phyloP scores from a whole-genome alignment of 192 early-diverging fungal genomes.

The Martensiomyces pterosporus region DNA sequence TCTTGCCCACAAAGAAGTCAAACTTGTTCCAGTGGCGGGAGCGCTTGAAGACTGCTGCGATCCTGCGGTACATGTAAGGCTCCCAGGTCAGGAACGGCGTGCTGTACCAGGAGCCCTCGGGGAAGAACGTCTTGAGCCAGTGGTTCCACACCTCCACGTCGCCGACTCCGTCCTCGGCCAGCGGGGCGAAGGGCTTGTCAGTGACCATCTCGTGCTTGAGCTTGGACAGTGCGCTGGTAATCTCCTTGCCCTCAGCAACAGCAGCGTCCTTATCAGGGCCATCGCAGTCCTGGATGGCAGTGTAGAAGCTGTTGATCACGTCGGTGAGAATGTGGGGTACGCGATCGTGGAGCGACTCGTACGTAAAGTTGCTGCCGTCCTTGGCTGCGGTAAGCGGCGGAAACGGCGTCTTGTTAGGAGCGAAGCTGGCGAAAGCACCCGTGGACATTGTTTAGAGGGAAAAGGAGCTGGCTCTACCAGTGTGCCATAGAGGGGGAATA shows the following conservation, averaged over 20 bases:
- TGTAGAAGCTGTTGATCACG: constrained; percentile 67
- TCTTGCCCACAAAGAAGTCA: constrained; percentile 72
- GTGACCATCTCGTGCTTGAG: constrained; percentile 74
- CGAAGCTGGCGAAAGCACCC: constrained; percentile 13
- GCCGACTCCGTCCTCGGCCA: constrained; percentile 49
- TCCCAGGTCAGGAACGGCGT: constrained; percentile 81
- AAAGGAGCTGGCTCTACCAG: too few relatives aligned
- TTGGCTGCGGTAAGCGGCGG: constrained; percentile 58
- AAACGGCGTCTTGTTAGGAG: constrained; percentile 55
- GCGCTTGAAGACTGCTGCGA: constrained; percentile 57
- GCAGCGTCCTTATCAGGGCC: constrained; percentile 26
- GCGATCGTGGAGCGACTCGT: constrained; percentile 66
- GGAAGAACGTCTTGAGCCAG: constrained; percentile 53
- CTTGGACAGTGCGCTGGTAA: constrained; percentile 59
- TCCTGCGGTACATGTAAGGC: constrained; percentile 76
- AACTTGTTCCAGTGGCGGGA: constrained; percentile 58
- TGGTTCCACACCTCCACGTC: constrained; percentile 69
- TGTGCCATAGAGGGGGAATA: too few relatives aligned
- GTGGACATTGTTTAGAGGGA: neutral
- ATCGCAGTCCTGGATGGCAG: constrained; percentile 42
- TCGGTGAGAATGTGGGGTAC: constrained; percentile 83
- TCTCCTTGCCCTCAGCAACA: constrained; percentile 59
- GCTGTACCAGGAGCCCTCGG: constrained; percentile 63
- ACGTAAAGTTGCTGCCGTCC: constrained; percentile 70
- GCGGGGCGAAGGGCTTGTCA: constrained; percentile 48